Conservation (phyloP, 1,284 basidiomycete species). For the Flammula alnicola region DNA sequence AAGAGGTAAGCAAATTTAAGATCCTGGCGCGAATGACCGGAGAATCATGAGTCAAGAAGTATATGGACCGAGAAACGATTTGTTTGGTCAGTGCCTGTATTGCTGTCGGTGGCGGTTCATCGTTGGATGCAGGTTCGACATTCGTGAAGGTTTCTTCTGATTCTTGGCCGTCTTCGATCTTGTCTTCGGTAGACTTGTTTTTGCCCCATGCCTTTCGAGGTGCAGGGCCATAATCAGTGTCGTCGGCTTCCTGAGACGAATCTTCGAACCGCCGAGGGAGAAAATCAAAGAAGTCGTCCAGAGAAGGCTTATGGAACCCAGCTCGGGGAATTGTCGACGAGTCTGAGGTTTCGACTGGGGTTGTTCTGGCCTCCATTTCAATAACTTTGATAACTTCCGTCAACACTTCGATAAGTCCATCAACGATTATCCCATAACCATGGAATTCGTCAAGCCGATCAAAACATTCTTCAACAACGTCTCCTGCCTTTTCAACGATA, state of each 20-base stretch:
- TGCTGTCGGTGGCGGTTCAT: constrained; percentile 61
- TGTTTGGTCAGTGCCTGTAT: constrained; percentile 78
- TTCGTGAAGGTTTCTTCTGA: constrained; percentile 27
- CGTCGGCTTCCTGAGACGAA: constrained; percentile 38
- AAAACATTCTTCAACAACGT: constrained; percentile 94
- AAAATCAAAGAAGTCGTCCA: constrained; percentile 69
- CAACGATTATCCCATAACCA: constrained; percentile 85
- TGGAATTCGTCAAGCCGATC: constrained; percentile 93
- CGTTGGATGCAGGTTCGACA: constrained; percentile 34
- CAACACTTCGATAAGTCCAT: constrained; percentile 87
- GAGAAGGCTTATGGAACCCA: constrained; percentile 22
- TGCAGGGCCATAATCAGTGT: constrained; percentile 61
- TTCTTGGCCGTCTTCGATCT: constrained; percentile 32
- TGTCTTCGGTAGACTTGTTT: constrained; percentile 20
- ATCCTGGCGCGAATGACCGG: constrained; percentile 84
- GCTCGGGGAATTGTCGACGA: constrained; percentile 2
- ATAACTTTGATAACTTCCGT: constrained; percentile 76
- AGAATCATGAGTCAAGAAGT: constrained; percentile 88
- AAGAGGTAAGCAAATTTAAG: constrained; percentile 70
- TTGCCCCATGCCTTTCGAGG: constrained; percentile 61
- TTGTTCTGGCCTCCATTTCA: constrained; percentile 52
- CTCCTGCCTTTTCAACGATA: constrained; percentile 85
- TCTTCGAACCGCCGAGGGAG: constrained; percentile 54
- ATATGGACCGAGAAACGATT: constrained; percentile 85
- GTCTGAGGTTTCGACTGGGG: background rate